Evolutionary conservation across 2,329 filamentous ascomycete species (phyloP), one percentile per base, ranked within the genome.

Genomic region (Cercospora canescens): DNA sequence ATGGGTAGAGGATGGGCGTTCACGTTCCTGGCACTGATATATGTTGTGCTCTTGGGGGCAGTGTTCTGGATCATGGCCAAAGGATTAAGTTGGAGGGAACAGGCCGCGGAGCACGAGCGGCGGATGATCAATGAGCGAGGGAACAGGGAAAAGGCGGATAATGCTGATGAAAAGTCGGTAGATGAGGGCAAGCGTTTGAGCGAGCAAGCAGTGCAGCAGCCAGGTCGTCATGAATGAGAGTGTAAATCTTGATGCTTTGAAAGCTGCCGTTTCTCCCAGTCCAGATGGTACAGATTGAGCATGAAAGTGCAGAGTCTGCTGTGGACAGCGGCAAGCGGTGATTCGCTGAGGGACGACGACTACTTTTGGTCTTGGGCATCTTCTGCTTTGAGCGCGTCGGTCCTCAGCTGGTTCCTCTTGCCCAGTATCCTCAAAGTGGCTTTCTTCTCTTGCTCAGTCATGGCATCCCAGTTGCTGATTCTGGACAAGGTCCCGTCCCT

Each of bases 401-500:
- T 75, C 14, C 91, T 81, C 73, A 84, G 70, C 80, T 89, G 83
- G 75, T 94, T 93, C 75, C 91, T 82, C 82, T 87, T 89, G 9
- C 87, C 86, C 71, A 94, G 74, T 56, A 92, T 79, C 54, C 88
- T 82, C 75, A 93, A 70, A 39, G 90, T 91, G 73, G 88, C 91
- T 75, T 86, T 79, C 76, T 82, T 84, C 82, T 93, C 91, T 6
- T 87, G 83, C 28, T 87, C 86, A 2, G 86, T 85, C 91, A 93
- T 92, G 69, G 88, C 81, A 8, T 80, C 82, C 91, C 91, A 94
- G 77, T 94, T 93, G 37, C 84, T 79, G 72, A 94, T 91, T 35
- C 90, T 85, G 64, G 88, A 88, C 71, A 93, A 77, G 8, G 88
- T 88, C 21, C 91, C 91, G 77, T 94, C 89, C 67, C 83, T 81